Percentiles rank a stretch among this genome's conserved stretches.
These are phyloP conservation scores for Hamamelis virginiana DNA, from an alignment of 164 flowering plant genomes.

Conservation along the genomic window DNA sequence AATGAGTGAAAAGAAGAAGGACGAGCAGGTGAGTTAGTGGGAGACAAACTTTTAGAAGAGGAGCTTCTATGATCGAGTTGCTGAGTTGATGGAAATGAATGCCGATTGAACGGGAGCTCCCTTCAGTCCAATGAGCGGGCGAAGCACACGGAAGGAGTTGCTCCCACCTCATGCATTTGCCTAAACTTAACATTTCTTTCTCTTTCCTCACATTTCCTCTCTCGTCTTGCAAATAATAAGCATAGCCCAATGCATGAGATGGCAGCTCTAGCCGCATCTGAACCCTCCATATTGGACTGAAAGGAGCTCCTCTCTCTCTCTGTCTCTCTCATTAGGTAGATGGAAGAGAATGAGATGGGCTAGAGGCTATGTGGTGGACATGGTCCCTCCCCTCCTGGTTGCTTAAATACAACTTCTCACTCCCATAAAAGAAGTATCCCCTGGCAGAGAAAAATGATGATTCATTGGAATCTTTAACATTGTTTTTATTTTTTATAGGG, in stretches of 20 bases:
- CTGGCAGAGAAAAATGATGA: not conserved
- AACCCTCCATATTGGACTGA: slow-evolving; percentile 51
- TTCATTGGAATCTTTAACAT: not conserved
- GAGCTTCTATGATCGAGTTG: no score
- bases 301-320: slow-evolving; percentile 37
- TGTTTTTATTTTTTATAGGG: no score
- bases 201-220: no score
- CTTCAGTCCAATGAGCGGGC: slow-evolving; percentile 71
- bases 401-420: not conserved
- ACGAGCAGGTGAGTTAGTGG: no score
- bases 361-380: not conserved
- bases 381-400: not conserved
- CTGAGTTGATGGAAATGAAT: no score
- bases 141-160: slow-evolving; percentile 49
- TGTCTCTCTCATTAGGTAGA: not conserved
- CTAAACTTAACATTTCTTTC: slow-evolving; percentile 26
- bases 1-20: no score
- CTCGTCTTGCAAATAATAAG: slow-evolving; percentile 27
- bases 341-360: not conserved
- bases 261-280: slow-evolving; percentile 52
- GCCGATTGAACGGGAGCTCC: slow-evolving; percentile 52
- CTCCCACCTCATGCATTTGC: slow-evolving; percentile 62
- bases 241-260: slow-evolving; percentile 45
- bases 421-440: not conserved
- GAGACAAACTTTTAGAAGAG: no score